phyloP scores from a whole-genome alignment of 768 basidiomycete species.

The Leccinum fibrillosum region DNA sequence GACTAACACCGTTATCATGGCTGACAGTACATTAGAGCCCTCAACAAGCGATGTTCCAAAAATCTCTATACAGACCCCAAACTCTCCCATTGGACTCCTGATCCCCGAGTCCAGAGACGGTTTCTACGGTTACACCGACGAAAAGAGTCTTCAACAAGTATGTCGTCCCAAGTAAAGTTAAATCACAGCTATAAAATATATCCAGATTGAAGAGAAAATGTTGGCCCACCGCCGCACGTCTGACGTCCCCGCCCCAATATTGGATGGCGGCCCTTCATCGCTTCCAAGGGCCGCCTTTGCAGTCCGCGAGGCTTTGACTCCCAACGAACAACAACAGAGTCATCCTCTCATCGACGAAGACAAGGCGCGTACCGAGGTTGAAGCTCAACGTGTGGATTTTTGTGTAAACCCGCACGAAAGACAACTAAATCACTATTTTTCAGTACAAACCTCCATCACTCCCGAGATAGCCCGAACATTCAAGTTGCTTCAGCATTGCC shows the following conservation, averaged over 20 bases:
- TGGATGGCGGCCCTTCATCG: slow-evolving; percentile 28
- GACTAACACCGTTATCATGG: slow-evolving; percentile 17
- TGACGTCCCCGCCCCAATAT: slow-evolving; percentile 36
- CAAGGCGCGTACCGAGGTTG: slow-evolving; percentile 30
- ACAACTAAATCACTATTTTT: slow-evolving; percentile 4
- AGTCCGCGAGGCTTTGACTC: slow-evolving; percentile 29
- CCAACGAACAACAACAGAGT: slow-evolving; percentile 17
- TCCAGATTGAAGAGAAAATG: slow-evolving; percentile 71
- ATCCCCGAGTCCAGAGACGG: slow-evolving; percentile 59
- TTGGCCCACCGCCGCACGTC: slow-evolving; percentile 65
- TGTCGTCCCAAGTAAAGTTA: slow-evolving; percentile 22
- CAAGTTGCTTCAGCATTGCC: slow-evolving; percentile 75
- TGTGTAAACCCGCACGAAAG: not conserved
- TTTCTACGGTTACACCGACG: slow-evolving; percentile 78
- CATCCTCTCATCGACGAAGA: slow-evolving; percentile 34
- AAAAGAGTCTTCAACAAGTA: slow-evolving; percentile 74
- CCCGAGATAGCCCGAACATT: slow-evolving; percentile 57
- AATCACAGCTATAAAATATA: slow-evolving; percentile 1
- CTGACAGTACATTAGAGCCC: slow-evolving; percentile 1
- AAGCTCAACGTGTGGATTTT: slow-evolving; percentile 29
- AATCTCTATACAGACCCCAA: not conserved
- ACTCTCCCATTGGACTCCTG: slow-evolving; percentile 27
- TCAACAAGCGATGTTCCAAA: slow-evolving; percentile 1
- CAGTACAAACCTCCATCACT: slow-evolving; percentile 25
- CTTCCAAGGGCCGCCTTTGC: slow-evolving; percentile 39